Evolutionary conservation across 495 filamentous ascomycete species (phyloP).

Genomic region (Penicillium longicatenatum): DNA sequence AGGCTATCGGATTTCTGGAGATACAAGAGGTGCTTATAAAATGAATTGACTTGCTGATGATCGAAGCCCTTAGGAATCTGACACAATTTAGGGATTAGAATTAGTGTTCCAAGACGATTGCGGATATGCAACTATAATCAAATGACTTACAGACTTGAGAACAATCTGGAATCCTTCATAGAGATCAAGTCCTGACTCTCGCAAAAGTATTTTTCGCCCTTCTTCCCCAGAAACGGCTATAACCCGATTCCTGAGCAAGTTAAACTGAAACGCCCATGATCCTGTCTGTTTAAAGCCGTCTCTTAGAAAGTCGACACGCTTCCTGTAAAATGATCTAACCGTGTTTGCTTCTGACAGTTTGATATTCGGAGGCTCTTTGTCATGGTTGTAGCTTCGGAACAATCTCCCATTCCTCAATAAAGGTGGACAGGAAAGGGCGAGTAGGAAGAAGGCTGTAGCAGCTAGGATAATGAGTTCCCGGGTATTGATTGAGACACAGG

Average conservation of each 20-base stretch:
- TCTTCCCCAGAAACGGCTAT: conserved; percentile 9
- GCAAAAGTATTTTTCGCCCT: conserved; percentile 8
- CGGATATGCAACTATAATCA: background rate
- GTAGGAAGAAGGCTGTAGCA: background rate
- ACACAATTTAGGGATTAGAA: background rate
- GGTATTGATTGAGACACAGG: background rate
- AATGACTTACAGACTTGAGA: conserved; percentile 6
- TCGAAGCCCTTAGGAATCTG: background rate
- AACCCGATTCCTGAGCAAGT: background rate
- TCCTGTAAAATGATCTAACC: background rate
- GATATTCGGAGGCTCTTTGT: background rate
- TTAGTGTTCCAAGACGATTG: background rate
- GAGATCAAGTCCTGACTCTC: conserved; percentile 1
- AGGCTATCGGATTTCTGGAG: background rate
- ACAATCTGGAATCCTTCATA: conserved; percentile 5
- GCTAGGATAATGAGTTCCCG: background rate
- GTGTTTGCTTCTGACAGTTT: background rate
- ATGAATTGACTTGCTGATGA: background rate
- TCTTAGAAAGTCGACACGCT: conserved; percentile 6
- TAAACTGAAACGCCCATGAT: conserved; percentile 6
- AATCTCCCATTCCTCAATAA: background rate
- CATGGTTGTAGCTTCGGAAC: background rate
- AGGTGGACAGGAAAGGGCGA: background rate
- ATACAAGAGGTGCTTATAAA: background rate
- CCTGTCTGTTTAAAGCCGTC: conserved; percentile 3